phyloP scores from a whole-genome alignment of 2,329 filamentous ascomycete genomes.

The Fusarium sp. region DNA sequence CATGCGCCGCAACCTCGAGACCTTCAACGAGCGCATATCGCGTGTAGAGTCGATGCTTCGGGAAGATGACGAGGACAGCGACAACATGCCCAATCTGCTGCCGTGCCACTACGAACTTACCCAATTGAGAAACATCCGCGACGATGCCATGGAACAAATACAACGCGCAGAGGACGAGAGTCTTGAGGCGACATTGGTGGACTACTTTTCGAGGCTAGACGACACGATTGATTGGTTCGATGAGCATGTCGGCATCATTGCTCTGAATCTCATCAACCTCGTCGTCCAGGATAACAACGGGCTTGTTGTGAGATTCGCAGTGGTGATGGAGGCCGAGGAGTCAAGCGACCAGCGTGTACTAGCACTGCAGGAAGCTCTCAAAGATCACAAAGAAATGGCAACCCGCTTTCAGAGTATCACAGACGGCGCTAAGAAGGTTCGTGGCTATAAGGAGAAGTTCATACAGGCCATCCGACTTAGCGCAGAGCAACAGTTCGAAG shows the following conservation, averaged over 20 bases:
- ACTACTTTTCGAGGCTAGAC: constrained; percentile 89
- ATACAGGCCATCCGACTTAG: constrained; percentile 79
- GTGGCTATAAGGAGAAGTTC: constrained; percentile 98
- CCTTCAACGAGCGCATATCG: constrained; percentile 80
- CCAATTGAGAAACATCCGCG: constrained; percentile 89
- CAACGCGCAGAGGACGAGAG: constrained; percentile 76
- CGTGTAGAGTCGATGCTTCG: constrained; percentile 80
- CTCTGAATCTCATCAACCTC: constrained; percentile 87
- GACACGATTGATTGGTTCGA: constrained; percentile 94
- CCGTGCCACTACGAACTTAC: constrained; percentile 92
- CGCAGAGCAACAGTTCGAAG: constrained; percentile 77
- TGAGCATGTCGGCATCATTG: constrained; percentile 88
- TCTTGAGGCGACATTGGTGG: constrained; percentile 82
- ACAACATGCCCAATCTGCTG: constrained; percentile 92
- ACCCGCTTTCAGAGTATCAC: constrained; percentile 95
- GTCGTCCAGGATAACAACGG: constrained; percentile 88
- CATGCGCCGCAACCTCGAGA: constrained; percentile 91
- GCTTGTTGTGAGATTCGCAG: constrained; percentile 87
- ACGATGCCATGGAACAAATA: constrained; percentile 97
- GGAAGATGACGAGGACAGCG: constrained; percentile 84
- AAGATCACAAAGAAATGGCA: constrained; percentile 94
- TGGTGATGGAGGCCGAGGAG: constrained; percentile 95
- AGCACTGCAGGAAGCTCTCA: constrained; percentile 92
- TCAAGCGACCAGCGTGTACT: constrained; percentile 93
- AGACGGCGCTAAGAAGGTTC: constrained; percentile 87